These are phyloP conservation scores for Ehretia macrophylla DNA, from an alignment of 257 asterid genomes.

Conservation along the genomic window DNA sequence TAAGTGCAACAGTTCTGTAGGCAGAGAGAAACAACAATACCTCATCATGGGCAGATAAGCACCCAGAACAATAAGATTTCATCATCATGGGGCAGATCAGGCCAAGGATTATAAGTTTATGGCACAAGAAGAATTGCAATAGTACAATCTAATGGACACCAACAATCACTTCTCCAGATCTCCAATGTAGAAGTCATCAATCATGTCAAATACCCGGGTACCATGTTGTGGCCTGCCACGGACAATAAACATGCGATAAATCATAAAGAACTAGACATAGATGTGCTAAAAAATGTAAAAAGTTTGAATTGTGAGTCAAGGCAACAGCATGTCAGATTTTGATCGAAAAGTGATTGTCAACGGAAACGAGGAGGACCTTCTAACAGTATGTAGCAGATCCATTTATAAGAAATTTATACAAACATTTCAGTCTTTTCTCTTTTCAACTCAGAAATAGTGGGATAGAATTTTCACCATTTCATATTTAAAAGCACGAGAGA, in stretches of 20 bases:
- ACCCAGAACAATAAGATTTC: background rate
- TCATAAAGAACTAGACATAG: constrained; percentile 15
- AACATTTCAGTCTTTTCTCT: too few relatives aligned
- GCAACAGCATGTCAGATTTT: background rate
- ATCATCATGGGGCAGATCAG: background rate
- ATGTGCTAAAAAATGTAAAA: constrained; percentile 1
- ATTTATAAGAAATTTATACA: too few relatives aligned
- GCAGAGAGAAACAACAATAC: constrained; percentile 1
- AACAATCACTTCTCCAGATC: constrained; percentile 38
- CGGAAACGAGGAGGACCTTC: too few relatives aligned
- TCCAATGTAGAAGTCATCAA: constrained; percentile 77
- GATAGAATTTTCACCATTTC: background rate
- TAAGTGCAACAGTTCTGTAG: too few relatives aligned
- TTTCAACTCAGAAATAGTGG: too few relatives aligned
- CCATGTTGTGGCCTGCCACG: constrained; percentile 89
- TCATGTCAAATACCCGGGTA: constrained; percentile 84
- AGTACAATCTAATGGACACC: constrained; percentile 6
- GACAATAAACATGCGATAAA: background rate
- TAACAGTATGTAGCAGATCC: too few relatives aligned
- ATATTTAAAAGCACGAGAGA: background rate
- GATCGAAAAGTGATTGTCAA: too few relatives aligned
- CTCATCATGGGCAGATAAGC: constrained; percentile 1
- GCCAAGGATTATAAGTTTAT: too few relatives aligned
- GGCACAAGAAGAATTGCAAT: too few relatives aligned
- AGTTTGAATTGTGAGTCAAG: background rate